Base-by-base conservation (phyloP, 2,329 filamentous ascomycete genomes). In the Diaporthe velutina region DNA sequence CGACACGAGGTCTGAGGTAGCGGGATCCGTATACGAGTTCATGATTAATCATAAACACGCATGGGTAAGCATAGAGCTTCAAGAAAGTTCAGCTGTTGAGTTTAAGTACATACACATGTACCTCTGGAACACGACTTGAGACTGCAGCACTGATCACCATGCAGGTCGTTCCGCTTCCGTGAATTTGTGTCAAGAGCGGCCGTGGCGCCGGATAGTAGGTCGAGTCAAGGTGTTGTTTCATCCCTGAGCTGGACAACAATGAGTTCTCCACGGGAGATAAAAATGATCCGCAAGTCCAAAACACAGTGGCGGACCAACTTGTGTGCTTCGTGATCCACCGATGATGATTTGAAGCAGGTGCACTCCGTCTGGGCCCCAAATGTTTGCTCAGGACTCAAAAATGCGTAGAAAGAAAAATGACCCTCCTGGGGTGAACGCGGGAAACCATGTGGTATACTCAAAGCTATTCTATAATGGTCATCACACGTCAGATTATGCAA, bases 191-290 rank as follows among this genome's bases (percentile, higher is more conserved):
- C 48, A 40, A 68, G 45, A 54, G 48, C n/a, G 25, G n/a, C 9
- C 30, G 33, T 28, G 33, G 33, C 15, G 33, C 48, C n/a, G 8
- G 30, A 17, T n/a, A 40, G 33, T 54, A 54, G 9, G 28, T 54
- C 9, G 64, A 68, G 64, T 68, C 64, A 54, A 33, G 64, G 33
- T 40, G 48, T 33, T 40, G 64, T 68, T 68, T 68, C 64, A 68
- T 25, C 64, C 35, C 45, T 35, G 0, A 28, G 15, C 9, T 28
- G n/a, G 8, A 22, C 15, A 28, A n/a, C 22, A 17, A 54, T 68
- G n/a, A 40, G 48, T 17, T 40, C 30, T 4, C n/a, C 33, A 9
- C 17, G 45, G 64, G n/a, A 25, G 48, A 38, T 28, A 22, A 15
- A n/a, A 25, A 19, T 28, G n/a, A 28, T 40, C 33, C 25, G n/a